Percentiles rank a stretch among this genome's conserved stretches.
phyloP scores from a whole-genome alignment of 1,284 basidiomycete genomes.

The Anthracocystis walkeri region DNA sequence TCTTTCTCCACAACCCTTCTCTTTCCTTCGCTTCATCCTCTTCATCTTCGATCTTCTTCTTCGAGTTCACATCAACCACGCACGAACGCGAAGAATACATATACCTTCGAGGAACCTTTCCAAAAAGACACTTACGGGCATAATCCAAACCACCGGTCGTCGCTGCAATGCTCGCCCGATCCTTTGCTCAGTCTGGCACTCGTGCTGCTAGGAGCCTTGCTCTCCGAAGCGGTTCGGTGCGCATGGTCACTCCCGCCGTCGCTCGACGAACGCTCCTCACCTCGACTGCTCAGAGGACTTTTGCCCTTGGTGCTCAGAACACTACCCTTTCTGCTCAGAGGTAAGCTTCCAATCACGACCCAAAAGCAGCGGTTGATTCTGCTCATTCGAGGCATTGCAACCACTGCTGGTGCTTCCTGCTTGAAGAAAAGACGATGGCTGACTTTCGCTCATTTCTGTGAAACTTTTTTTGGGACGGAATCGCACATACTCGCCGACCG shows the following conservation, averaged over 20 bases:
- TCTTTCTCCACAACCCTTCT: conserved; percentile 15
- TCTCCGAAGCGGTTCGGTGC: conserved; percentile 42
- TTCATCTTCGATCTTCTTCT: not conserved
- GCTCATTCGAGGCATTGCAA: not conserved
- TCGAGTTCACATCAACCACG: not conserved
- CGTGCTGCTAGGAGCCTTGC: conserved; percentile 43
- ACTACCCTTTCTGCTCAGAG: conserved; percentile 34
- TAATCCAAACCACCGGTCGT: not conserved
- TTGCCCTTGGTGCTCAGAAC: conserved; percentile 34
- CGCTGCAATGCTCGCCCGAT: conserved; percentile 37
- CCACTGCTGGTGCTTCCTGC: not conserved
- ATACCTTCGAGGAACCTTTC: not conserved
- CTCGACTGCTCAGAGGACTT: conserved; percentile 26
- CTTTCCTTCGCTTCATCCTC: not conserved
- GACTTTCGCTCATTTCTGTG: not conserved
- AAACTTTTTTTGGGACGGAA: not conserved
- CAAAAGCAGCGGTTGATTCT: not conserved
- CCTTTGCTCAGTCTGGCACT: conserved; percentile 42
- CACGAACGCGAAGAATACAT: not conserved
- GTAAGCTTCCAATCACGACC: conserved; percentile 17
- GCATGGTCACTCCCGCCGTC: conserved; percentile 43
- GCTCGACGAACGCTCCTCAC: conserved; percentile 49
- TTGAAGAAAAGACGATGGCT: not conserved
- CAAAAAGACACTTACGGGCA: too few relatives aligned
- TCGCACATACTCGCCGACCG: too few relatives aligned